Base-by-base conservation (phyloP, 2,329 filamentous ascomycete genomes). In the Diplocarpon rosae region DNA sequence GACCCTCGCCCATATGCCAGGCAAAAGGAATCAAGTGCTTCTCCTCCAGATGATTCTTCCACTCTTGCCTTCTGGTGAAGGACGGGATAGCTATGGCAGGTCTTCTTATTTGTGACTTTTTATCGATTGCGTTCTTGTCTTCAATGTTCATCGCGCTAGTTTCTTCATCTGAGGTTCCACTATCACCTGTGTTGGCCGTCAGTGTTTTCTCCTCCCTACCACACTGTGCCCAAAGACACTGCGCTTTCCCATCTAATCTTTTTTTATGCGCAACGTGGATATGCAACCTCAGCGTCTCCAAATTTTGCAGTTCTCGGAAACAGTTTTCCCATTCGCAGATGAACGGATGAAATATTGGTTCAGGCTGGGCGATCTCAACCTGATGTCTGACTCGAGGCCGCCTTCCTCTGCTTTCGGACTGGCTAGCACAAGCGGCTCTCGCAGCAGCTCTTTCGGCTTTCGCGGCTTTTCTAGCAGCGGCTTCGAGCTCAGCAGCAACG, bases 1-100 rank as follows among this genome's bases (percentile, higher is more conserved):
- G 71, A 0, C 78, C 78, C 42, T 81, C 78, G 13, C 78, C 78
- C 34, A 72, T 63, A 49, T 78, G 68, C 77, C 76, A 80, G 31
- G 66, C 63, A 45, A 75, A 63, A 1, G 70, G 68, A 11, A 66
- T 56, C 36, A 81, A 60, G 54, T 82, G 78, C n/a, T 52, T 55
- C 48, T 68, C 57, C 42, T 79, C 69, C 30, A 80, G 54, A 50
- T 82, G 78, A 2, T 59, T 52, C n/a, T 61, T 51, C 53, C 78
- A 70, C 16, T 63, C 61, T 0, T 55, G 45, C 17, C 53, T 46
- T 11, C 47, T 53, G 20, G 39, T 37, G 16, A 56, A 62, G 9
- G 38, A 45, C 34, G 48, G 16, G 29, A 15, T 29, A 16, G 30
- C 20, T 24, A 24, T 3, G 20, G 20, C 20, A 24, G 20, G 20